Evolutionary conservation across 2,329 filamentous ascomycete species (phyloP).

Genomic region (Neofusicoccum parvum): DNA sequence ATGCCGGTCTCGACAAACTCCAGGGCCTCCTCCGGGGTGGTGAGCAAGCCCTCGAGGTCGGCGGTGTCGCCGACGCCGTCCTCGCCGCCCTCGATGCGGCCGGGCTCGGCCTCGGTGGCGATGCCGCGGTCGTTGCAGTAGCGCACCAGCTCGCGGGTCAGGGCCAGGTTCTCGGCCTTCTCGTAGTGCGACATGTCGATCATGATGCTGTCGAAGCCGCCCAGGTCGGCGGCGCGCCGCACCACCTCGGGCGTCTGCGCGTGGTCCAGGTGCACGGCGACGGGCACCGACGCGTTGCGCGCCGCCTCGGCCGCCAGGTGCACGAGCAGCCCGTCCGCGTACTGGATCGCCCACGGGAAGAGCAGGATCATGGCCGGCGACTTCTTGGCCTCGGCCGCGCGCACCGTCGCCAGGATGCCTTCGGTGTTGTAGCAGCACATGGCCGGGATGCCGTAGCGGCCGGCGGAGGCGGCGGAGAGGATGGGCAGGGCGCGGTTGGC

Average conservation of each 20-base stretch:
- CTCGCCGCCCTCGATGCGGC: conserved; percentile 72
- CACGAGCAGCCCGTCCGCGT: conserved; percentile 56
- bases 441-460: conserved; percentile 61
- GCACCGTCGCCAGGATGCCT: conserved; percentile 68
- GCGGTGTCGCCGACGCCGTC: conserved; percentile 72
- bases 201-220: conserved; percentile 69
- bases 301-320: conserved; percentile 58
- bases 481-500: conserved; percentile 43
- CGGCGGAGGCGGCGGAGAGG: conserved; percentile 58
- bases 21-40: conserved; percentile 68
- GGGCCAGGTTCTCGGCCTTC: conserved; percentile 67
- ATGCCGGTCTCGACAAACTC: conserved; percentile 73
- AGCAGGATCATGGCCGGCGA: conserved; percentile 72
- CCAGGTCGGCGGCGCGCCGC: conserved; percentile 57
- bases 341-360: conserved; percentile 74
- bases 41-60: conserved; percentile 64
- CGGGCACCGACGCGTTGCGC: conserved; percentile 59
- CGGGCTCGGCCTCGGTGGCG: conserved; percentile 71
- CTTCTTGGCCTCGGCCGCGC: conserved; percentile 67
- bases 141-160: conserved; percentile 63
- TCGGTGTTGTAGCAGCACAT: conserved; percentile 72
- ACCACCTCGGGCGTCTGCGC: conserved; percentile 66
- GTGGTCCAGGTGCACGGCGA: conserved; percentile 68
- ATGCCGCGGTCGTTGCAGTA: conserved; percentile 68
- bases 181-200: conserved; percentile 76